Conservation (phyloP, 2,329 filamentous ascomycete species). For the Chaetomium sp. region DNA sequence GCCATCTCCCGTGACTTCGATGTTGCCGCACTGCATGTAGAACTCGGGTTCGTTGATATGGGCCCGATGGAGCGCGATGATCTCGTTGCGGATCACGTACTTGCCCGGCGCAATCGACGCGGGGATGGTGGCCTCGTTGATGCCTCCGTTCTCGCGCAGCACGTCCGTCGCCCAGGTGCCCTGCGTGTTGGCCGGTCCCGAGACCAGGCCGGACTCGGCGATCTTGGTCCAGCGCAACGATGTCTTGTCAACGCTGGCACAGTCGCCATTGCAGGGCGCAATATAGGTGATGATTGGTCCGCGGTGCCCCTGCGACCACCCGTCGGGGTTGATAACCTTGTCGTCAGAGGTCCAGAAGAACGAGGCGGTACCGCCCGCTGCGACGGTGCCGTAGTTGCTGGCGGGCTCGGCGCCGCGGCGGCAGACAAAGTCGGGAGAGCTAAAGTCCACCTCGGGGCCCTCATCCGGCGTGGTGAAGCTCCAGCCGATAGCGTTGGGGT, state of each 20-base stretch:
- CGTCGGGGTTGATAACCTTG: slow-evolving; percentile 11
- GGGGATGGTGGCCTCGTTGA: slow-evolving; percentile 12
- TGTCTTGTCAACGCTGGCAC: slow-evolving; percentile 8
- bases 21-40: slow-evolving; percentile 17
- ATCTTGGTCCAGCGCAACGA: slow-evolving; percentile 14
- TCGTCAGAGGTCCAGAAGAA: slow-evolving; percentile 15
- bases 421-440: slow-evolving; percentile 14
- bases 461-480: slow-evolving; percentile 6
- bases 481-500: slow-evolving; percentile 8
- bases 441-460: slow-evolving; percentile 1
- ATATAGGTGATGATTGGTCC: slow-evolving; percentile 12
- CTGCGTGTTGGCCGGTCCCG: background rate
- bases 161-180: slow-evolving; percentile 11
- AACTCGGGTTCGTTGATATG: slow-evolving; percentile 1
- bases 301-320: slow-evolving; percentile 6
- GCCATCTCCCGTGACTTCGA: slow-evolving; percentile 9
- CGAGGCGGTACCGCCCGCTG: slow-evolving; percentile 1
- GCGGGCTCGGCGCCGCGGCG: background rate
- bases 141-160: slow-evolving; percentile 12
- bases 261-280: slow-evolving; percentile 14
- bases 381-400: slow-evolving; percentile 14
- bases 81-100: slow-evolving; percentile 17
- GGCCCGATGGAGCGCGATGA: slow-evolving; percentile 13
- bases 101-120: slow-evolving; percentile 8
- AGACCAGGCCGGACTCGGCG: slow-evolving; percentile 10